Base-by-base conservation (phyloP, 2,329 filamentous ascomycete species). In the Botryotinia calthae region DNA sequence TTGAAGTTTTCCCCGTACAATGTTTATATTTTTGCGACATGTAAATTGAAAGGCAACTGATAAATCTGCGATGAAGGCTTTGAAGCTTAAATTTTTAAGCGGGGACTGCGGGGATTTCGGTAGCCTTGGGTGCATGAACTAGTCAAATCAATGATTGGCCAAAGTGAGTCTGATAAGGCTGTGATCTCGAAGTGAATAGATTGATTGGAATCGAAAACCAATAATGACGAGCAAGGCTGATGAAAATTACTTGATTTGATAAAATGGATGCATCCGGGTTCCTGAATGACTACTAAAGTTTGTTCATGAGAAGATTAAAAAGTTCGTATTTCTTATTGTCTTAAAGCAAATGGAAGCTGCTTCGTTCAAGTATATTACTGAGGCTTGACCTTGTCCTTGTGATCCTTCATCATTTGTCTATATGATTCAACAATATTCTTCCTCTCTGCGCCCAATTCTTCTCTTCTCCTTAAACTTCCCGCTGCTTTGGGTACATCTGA, bases 341-440 rank as follows among this genome's bases (percentile, higher is more conserved):
- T 40, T 22, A 14, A 9, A 7, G n/a, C 18, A 40, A 28, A 7
- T 22, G 6, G 5, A 9, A 54, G 8, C 7, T 54, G 46, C 40
- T 54, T 8, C 46, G 16, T 40, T 40, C 37, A n/a, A 18, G 25
- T 56, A 44, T 68, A 56, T 68, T 31, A 68, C 62, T 61, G 65
- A 20, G 42, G 40, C 25, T 46, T 67, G 31, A 16, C 44, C 46
- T 72, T 68, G 14, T 48, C 72, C 65, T 56, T 73, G 48, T 78
- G 87, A 74, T 84, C 84, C 54, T 85, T 86, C 89, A 94, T 93
- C 84, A 93, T 84, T 76, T 87, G 87, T 74, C 93, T 85, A 81
- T 95, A 95, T 61, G 88, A 86, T 76, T 92, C 90, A 72, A 95
- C 89, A n/a, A 95, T 89, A 71, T 87, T 89, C 80, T 86, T 86